Conservation (phyloP, 805 yeast genomes). For the Wickerhamomyces bovis region DNA sequence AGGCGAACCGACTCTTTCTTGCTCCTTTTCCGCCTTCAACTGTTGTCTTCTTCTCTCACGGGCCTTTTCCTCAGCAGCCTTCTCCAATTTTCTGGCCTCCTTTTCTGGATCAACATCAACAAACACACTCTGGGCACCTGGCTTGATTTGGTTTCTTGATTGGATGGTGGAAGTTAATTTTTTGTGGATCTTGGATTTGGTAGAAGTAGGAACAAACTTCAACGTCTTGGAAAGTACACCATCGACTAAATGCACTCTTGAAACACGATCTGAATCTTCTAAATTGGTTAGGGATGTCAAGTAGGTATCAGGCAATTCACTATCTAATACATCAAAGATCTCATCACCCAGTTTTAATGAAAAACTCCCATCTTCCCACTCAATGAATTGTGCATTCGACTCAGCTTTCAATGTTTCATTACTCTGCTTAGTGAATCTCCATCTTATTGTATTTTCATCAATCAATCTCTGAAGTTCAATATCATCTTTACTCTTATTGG, state of each 20-base stretch:
- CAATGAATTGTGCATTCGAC: slow-evolving; percentile 82
- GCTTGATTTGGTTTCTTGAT: slow-evolving; percentile 28
- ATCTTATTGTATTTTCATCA: slow-evolving; percentile 83
- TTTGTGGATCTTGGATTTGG: slow-evolving; percentile 77
- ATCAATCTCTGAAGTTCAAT: slow-evolving; percentile 57
- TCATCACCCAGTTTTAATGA: slow-evolving; percentile 87
- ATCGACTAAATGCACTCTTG: slow-evolving; percentile 32
- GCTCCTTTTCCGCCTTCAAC: slow-evolving; percentile 45
- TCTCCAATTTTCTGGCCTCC: slow-evolving; percentile 62
- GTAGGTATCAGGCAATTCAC: slow-evolving; percentile 63
- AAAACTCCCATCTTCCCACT: slow-evolving; percentile 90
- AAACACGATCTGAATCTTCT: slow-evolving; percentile 36
- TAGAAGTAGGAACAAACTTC: slow-evolving; percentile 84
- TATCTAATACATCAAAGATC: slow-evolving; percentile 68
- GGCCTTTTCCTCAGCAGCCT: slow-evolving; percentile 55
- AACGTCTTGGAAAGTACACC: slow-evolving; percentile 58
- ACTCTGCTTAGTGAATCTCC: slow-evolving; percentile 77
- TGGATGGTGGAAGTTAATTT: slow-evolving; percentile 66
- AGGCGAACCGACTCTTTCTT: slow-evolving; percentile 48
- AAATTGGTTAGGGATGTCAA: slow-evolving; percentile 47
- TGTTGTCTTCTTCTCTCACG: slow-evolving; percentile 62
- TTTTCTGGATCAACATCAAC: slow-evolving; percentile 59
- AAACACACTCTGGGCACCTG: slow-evolving; percentile 34
- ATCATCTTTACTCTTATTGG: slow-evolving; percentile 38
- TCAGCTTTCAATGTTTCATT: slow-evolving; percentile 62